Base-by-base conservation (phyloP, 2,329 filamentous ascomycete genomes). In the Ophiostoma quercus region DNA sequence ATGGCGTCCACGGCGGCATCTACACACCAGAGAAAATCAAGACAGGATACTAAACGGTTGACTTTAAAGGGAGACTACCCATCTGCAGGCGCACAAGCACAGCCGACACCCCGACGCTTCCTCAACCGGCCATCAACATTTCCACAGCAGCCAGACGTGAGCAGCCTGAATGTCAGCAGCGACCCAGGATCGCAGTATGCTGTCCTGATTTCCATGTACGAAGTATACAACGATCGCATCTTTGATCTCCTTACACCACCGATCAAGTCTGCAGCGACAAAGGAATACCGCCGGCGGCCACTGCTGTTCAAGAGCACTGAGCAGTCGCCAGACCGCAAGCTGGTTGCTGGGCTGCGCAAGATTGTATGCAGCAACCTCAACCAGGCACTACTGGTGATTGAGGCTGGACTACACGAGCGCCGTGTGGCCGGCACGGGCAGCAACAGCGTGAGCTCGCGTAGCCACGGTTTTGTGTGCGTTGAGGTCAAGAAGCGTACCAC, bases 201-300 rank as follows among this genome's bases (percentile, higher is more conserved):
- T 4, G 88, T 99, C 69, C 82, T 99, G 12, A 85, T 99, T 29
- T 97, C 93, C 69, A 99, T 99, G 94, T 98, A 98, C 79, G 95
- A 99, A 79, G 94, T 99, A 1, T 97, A 99, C 82, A 99, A 99
- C 77, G 94, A 99, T 80, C 89, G 94, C 47, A 98, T 99, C 74
- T 98, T 96, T 78, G 95, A 99, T 76, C 87, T 99, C 0, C 83
- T 99, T 0, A 91, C 90, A 0, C 86, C 87, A 0, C 84, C 86
- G 2, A 79, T 83, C 29, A 85, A 85, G 72, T 84, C 84, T 0
- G 85, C 84, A 47, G 83, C 84, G 5, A 89, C 87, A 7, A 92
- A 92, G 75, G 89, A 92, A 71, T 84, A 84, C 73, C 85, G 89
- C 67, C 88, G 95, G n/a, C 87, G 94, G 37, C 89, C 92, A 0